Evolutionary conservation across 441 rosid genomes (phyloP).

Genomic region (Populus hybrid): DNA sequence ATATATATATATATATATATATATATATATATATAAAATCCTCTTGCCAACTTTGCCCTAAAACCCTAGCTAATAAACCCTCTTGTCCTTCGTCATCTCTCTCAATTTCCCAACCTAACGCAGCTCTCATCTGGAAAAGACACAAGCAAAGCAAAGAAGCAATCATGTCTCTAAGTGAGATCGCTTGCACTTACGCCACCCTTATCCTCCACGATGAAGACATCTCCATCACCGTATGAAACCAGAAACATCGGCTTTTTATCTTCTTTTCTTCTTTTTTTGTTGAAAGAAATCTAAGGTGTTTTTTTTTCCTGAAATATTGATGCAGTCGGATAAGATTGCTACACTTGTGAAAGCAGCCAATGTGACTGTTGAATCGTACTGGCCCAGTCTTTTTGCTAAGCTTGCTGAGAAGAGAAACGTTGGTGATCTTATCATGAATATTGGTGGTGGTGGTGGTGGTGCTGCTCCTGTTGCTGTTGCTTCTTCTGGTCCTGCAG

Average conservation of each 20-base stretch:
- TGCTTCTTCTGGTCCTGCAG: conserved; percentile 39
- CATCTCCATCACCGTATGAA: conserved; percentile 59
- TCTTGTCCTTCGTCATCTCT: too few species aligned
- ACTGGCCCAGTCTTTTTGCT: conserved; percentile 74
- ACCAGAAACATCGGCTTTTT: conserved; percentile 17
- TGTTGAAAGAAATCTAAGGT: not conserved
- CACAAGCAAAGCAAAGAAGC: not conserved
- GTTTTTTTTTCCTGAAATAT: not conserved
- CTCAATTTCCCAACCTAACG: too few species aligned
- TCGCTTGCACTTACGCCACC: conserved; percentile 75
- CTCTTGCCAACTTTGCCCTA: too few species aligned
- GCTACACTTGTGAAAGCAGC: conserved; percentile 49
- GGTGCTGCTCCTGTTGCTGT: conserved; percentile 40
- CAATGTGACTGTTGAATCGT: conserved; percentile 47
- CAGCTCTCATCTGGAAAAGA: too few species aligned
- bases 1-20: too few species aligned
- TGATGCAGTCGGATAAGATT: conserved; percentile 58
- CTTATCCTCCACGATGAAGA: conserved; percentile 71
- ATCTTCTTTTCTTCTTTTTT: not conserved
- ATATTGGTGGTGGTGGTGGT: conserved; percentile 61
- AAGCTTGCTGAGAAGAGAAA: conserved; percentile 64
- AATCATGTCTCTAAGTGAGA: conserved; percentile 59
- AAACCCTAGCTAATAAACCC: too few species aligned
- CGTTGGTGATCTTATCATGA: conserved; percentile 55
- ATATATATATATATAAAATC: too few species aligned